Percentiles rank a stretch among this genome's conserved stretches.
Conservation (phyloP, 2,329 filamentous ascomycete species). For the Shiraia bambusicola region DNA sequence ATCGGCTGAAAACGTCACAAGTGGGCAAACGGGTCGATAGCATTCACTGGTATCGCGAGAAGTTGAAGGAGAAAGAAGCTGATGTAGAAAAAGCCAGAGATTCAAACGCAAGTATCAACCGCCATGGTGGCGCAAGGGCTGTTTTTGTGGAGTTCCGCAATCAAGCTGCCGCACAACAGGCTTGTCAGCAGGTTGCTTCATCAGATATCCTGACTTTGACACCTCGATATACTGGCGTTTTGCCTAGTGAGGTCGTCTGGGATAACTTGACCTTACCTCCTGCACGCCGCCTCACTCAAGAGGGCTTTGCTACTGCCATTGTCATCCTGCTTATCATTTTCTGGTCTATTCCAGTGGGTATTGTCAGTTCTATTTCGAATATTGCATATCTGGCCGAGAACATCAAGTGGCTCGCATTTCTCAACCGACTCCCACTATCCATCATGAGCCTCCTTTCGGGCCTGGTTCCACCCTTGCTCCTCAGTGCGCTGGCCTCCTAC, state of each 20-base stretch:
- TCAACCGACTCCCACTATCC: conserved; percentile 67
- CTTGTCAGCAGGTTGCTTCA: conserved; percentile 64
- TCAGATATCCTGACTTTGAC: conserved; percentile 68
- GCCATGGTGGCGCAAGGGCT: conserved; percentile 66
- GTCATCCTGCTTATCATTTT: conserved; percentile 81
- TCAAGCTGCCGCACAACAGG: conserved; percentile 81
- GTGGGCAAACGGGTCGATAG: conserved; percentile 91
- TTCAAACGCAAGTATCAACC: conserved; percentile 59
- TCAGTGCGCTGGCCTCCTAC: conserved; percentile 82
- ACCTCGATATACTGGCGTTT: conserved; percentile 79
- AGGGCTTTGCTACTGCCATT: conserved; percentile 69
- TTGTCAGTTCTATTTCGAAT: conserved; percentile 86
- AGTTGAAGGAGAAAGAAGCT: conserved; percentile 74
- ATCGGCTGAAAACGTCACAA: conserved; percentile 47
- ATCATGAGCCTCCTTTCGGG: conserved; percentile 83
- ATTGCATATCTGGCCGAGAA: conserved; percentile 66
- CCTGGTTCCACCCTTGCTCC: conserved; percentile 74
- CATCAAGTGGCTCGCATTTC: conserved; percentile 71
- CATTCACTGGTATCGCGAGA: conserved; percentile 81
- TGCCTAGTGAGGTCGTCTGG: conserved; percentile 86
- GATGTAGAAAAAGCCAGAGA: conserved; percentile 69
- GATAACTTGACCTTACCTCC: conserved; percentile 71
- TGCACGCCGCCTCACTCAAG: conserved; percentile 85
- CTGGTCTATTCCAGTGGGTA: conserved; percentile 75
- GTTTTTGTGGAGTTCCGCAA: conserved; percentile 89